Base-by-base conservation (phyloP, 2,329 filamentous ascomycete genomes). In the Tolypocladium paradoxum region DNA sequence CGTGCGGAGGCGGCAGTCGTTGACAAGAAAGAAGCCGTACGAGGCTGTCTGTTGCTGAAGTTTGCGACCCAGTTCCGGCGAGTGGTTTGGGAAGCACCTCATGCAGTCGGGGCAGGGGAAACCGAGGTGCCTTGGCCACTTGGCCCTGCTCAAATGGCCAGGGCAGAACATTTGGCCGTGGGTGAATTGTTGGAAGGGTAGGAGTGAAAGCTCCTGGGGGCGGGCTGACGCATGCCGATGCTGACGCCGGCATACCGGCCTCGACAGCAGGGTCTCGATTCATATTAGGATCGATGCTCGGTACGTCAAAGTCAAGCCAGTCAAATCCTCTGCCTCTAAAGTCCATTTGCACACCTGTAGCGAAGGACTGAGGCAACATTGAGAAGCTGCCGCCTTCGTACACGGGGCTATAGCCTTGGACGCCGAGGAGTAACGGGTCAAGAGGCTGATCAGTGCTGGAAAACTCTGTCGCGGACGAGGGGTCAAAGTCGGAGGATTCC, bases 11-110 rank as follows among this genome's bases (percentile, higher is more conserved):
- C 0, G 59, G 60, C 4, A 63, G 47, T 5, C 51, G 56, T 7
- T 57, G 54, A n/a, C 61, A 57, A 4, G 61, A 64, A n/a, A 66
- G 50, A 20, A 65, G 56, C 6, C 57, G 45, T 1, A 61, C 49
- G 0, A 64, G 54, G n/a, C 54, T 56, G 29, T 60, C 54, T 9
- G 64, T 24, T 12, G 56, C 27, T 6, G 45, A 48, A 20, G 18
- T 29, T 12, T 48, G 29, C 31, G 45, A 11, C 16, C 45, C 45
- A 31, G 9, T n/a, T 20, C n/a, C 34, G 2, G 40, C 22, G 27
- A 27, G 40, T 3, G 36, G 37, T 29, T 47, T 38, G 7, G 20
- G 27, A 5, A 64, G 53, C 1, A 64, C 56, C 7, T 62, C 60
- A 2, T 55, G 56, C 6, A 64, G 52, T 1, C 60, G 58, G 14